Evolutionary conservation across 352 stramenopile genomes (phyloP).

Genomic region (Pythium dissimile): DNA sequence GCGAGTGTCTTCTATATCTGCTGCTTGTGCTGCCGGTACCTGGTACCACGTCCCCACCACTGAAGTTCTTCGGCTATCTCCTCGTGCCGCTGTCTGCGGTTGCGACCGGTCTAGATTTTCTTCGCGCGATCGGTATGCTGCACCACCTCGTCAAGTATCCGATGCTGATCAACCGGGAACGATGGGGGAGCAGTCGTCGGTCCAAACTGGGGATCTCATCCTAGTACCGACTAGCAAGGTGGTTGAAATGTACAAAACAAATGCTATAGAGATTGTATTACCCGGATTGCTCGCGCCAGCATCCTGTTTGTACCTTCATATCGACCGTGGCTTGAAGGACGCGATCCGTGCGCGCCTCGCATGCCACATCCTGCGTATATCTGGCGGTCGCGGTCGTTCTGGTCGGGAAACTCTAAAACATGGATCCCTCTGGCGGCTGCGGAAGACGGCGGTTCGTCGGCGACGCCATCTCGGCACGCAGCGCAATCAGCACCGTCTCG

Average conservation of each 20-base stretch:
- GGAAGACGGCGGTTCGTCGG: slow-evolving; percentile 87
- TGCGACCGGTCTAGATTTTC: slow-evolving; percentile 51
- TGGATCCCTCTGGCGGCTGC: slow-evolving; percentile 87
- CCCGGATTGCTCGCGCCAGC: not conserved
- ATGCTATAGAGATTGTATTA: slow-evolving; percentile 23
- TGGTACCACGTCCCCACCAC: slow-evolving; percentile 14
- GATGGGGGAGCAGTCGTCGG: not conserved
- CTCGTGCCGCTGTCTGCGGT: slow-evolving; percentile 60
- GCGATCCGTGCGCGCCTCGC: not conserved
- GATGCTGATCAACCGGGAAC: slow-evolving; percentile 11
- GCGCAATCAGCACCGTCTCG: slow-evolving; percentile 86
- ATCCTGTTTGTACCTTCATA: not conserved
- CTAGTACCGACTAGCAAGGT: too few species aligned
- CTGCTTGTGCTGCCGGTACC: slow-evolving; percentile 56
- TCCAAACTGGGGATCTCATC: not conserved
- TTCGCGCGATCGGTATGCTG: slow-evolving; percentile 49
- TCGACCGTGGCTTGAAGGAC: not conserved
- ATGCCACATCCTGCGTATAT: not conserved
- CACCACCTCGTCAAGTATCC: slow-evolving; percentile 49
- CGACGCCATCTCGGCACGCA: slow-evolving; percentile 89
- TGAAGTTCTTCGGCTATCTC: slow-evolving; percentile 36
- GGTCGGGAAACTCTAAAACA: slow-evolving; percentile 69
- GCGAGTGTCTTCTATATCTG: slow-evolving; percentile 56
- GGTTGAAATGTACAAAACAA: too few species aligned
- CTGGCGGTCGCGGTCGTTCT: not conserved